Base-by-base conservation (phyloP, 192 early-diverging fungal species). In the Polychytrium aggregatum region DNA sequence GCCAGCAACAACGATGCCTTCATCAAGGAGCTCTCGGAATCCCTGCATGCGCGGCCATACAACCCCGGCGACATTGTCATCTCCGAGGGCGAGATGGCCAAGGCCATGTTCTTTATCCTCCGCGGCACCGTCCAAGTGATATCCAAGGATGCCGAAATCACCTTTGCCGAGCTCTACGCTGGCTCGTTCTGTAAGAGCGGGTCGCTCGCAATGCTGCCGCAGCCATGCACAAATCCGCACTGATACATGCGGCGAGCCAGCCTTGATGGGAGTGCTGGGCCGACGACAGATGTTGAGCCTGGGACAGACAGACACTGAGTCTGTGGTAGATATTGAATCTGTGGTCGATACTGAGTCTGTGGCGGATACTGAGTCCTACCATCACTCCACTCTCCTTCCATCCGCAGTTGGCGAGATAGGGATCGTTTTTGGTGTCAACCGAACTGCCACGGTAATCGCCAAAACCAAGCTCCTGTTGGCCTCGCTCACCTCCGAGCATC, bases 71-170 rank as follows among this genome's bases (percentile, higher is more conserved):
- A 74, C 41, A 45, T 62, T 9, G 74, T 88, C 36, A 64, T 83
- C 13, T 46, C 60, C 13, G 63, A 79, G 39, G 82, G 83, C 8
- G 83, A 85, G 33, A 59, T 46, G 17, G 83, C 76, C 2, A 62
- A 57, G 9, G 81, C 82, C 21, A 75, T 87, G 59, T 88, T 82
- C 45, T 88, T 88, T 59, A 70, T 88, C 47, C 57, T 75, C 17
- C 70, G 73, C 18, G 86, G 86, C 26, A 60, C 65, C 1, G 78
- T 85, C 20, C 69, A 78, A 48, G 71, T 85, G 10, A 63, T 79
- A 18, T 72, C 76, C 45, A 56, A 63, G 10, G 73, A 65, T 33
- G 64, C 64, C 0, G 73, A 76, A 37, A 60, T 76, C 9, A 60
- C 57, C 30, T 63, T 72, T 52, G 63, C 60, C 16, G 67, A 62